Conservation (phyloP, 495 filamentous ascomycete species). For the Hypoxylon cercidicola region DNA sequence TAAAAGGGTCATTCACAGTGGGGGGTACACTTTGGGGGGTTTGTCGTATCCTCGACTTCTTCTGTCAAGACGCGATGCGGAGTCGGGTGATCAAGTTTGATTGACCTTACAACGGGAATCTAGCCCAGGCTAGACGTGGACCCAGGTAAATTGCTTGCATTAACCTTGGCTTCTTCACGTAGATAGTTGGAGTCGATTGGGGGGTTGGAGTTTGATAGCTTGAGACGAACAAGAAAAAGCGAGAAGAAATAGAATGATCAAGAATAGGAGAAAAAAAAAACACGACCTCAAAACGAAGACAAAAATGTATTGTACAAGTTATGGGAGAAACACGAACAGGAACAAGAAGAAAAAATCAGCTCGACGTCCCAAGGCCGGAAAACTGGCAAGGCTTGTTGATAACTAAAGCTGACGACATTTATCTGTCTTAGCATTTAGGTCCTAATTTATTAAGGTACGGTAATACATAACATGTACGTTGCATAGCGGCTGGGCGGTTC, state of each 20-base stretch:
- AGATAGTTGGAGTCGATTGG: not conserved
- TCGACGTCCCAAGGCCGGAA: constrained; percentile 20
- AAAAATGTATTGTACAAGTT: constrained; percentile 13
- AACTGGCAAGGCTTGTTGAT: constrained; percentile 33
- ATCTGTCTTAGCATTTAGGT: constrained; percentile 14
- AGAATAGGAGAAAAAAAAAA: no score
- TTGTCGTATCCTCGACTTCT: constrained; percentile 22
- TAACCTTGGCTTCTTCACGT: constrained; percentile 7
- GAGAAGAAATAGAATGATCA: constrained; percentile 8
- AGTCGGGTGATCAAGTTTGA: constrained; percentile 38
- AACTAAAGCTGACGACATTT: constrained; percentile 34
- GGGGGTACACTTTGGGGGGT: constrained; percentile 16
- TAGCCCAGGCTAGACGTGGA: constrained; percentile 35
- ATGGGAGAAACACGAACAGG: constrained; percentile 3
- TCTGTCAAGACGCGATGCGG: constrained; percentile 33
- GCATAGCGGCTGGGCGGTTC: not conserved
- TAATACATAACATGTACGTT: constrained; percentile 14
- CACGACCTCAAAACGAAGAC: not conserved
- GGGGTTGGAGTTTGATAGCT: not conserved
- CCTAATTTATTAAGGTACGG: constrained; percentile 32
- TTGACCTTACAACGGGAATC: constrained; percentile 27
- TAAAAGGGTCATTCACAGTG: constrained; percentile 26
- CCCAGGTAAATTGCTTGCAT: constrained; percentile 31
- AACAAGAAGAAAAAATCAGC: constrained; percentile 4
- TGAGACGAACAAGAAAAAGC: not conserved